These are phyloP conservation scores for Crucihimalaya himalaica DNA, from an alignment of 345 rosid species.

Conservation along the genomic window DNA sequence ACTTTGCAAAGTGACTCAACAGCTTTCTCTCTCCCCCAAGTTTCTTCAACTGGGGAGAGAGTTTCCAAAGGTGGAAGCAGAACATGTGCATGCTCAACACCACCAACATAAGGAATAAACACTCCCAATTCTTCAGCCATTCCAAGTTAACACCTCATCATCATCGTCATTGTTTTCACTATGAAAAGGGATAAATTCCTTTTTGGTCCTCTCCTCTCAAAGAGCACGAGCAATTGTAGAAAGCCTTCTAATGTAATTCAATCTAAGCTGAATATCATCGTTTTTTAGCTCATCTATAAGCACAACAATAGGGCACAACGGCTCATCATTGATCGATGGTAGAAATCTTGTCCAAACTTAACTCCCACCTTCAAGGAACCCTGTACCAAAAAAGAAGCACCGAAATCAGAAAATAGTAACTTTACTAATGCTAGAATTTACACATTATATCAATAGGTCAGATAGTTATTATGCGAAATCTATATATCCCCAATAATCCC, in stretches of 20 bases:
- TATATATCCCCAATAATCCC: too few relatives aligned
- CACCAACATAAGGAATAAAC: slow-evolving; percentile 85
- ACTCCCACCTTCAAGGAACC: not conserved
- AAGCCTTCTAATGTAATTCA: slow-evolving; percentile 77
- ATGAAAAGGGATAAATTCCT: slow-evolving; percentile 76
- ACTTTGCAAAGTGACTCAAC: slow-evolving; percentile 77
- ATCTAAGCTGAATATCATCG: slow-evolving; percentile 82
- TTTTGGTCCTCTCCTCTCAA: slow-evolving; percentile 80
- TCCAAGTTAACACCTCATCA: slow-evolving; percentile 80
- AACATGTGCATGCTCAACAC: slow-evolving; percentile 74
- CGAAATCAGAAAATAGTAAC: not conserved
- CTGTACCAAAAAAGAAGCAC: not conserved
- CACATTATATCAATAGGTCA: too few relatives aligned
- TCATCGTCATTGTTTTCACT: slow-evolving; percentile 87
- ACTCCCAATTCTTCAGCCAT: slow-evolving; percentile 88
- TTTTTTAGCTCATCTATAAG: slow-evolving; percentile 82
- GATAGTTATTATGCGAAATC: too few relatives aligned
- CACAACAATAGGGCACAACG: slow-evolving; percentile 75
- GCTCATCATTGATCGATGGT: slow-evolving; percentile 74
- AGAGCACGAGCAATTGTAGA: slow-evolving; percentile 91
- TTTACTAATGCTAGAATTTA: not conserved
- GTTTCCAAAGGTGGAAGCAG: slow-evolving; percentile 77
- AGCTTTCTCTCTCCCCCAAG: slow-evolving; percentile 83
- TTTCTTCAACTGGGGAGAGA: slow-evolving; percentile 74
- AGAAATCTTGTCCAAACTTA: slow-evolving; percentile 49